Evolutionary conservation across 2,329 filamentous ascomycete species (phyloP), one percentile per base, ranked within the genome.

Genomic region (Pseudogymnoascus sp.): DNA sequence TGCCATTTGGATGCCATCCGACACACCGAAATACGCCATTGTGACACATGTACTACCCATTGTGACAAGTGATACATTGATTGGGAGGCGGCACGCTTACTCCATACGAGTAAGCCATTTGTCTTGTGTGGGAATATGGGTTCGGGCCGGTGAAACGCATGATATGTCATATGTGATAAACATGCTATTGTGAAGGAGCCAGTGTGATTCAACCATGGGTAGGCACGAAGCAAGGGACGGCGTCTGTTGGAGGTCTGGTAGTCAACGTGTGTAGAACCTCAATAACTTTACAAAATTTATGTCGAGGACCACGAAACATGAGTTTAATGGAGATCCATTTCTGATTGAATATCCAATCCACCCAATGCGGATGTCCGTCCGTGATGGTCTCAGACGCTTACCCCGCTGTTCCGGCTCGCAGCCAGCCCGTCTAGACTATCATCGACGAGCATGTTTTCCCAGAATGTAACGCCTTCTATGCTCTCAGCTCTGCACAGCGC

Each of bases 391-490:
- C 44, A 54, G 13, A 33, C 44, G 41, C 11, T 3, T 8, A 54
- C 44, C 29, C n/a, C 44, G 29, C 44, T 54, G n/a, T n/a, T 33
- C n/a, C 44, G n/a, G 17, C 17, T 17, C 17, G 17, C 17, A 31
- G 29, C 26, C 17, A 40, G 17, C 35, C 57, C 57, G 17, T 59
- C 33, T 6, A 13, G 57, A 59, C 5, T 39, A 36, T 29, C 54
- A 58, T 33, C 39, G 7, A 44, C 35, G n/a, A 60, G 39, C 35
- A 29, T 82, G 70, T 99, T 99, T 74, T 89, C 86, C 94, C 94
- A 99, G 74, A 96, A 99, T 69, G 88, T 88, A 54, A 96, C 78
- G 0, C 94, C 94, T 72, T 97, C 92, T 11, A 97, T 84, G 4
- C 91, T 88, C 69, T 96, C 92, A 72, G 99, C 94, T 57, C 94